These are phyloP conservation scores for Corynascus novoguineensis DNA, from an alignment of 495 filamentous ascomycete genomes.

Conservation along the genomic window DNA sequence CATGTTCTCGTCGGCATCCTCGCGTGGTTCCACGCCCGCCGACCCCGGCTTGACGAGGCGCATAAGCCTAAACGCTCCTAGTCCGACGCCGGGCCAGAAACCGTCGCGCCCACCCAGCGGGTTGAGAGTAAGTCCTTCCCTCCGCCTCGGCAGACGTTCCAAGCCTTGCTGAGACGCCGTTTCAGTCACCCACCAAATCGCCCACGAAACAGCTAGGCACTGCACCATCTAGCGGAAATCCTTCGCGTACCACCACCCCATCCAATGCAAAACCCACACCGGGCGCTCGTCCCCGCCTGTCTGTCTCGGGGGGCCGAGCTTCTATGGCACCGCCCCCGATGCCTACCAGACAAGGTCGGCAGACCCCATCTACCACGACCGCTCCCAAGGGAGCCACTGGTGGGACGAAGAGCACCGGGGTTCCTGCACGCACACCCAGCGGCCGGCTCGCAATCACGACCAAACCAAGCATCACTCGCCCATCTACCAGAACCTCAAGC, in stretches of 20 bases:
- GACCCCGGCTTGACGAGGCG: conserved; percentile 53
- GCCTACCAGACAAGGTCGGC: conserved; percentile 31
- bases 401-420: background rate
- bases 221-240: conserved; percentile 49
- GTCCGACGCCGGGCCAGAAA: conserved; percentile 57
- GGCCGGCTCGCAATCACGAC: conserved; percentile 30
- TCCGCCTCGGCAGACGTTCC: background rate
- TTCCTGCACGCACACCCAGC: conserved; percentile 32
- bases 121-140: conserved; percentile 46
- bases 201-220: conserved; percentile 69
- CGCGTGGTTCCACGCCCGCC: conserved; percentile 31
- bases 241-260: conserved; percentile 58
- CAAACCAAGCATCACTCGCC: conserved; percentile 30
- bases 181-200: conserved; percentile 69
- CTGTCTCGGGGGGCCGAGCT: conserved; percentile 44
- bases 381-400: conserved; percentile 24
- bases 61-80: conserved; percentile 61
- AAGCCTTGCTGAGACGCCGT: background rate
- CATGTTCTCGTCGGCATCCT: conserved; percentile 26
- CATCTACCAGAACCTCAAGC: conserved; percentile 35
- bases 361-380: conserved; percentile 33
- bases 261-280: conserved; percentile 43
- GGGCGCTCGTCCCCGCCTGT: conserved; percentile 49
- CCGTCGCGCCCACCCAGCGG: conserved; percentile 49
- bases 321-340: conserved; percentile 63